Evolutionary conservation across 306 rosid species (phyloP).

Genomic region (Cucurbita moschata): DNA sequence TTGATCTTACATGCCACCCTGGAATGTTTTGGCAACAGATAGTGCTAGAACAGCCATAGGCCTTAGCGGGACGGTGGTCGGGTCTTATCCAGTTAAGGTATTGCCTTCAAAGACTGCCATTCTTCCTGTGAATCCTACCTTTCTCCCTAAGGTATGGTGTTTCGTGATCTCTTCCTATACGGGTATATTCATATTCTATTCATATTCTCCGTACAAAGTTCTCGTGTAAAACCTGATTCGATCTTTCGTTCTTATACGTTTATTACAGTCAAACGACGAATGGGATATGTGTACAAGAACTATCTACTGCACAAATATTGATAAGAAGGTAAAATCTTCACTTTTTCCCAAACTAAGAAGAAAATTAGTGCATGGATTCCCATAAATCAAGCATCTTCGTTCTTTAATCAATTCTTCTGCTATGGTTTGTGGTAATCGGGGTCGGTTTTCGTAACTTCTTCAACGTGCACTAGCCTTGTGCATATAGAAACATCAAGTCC

Average conservation of each 20-base stretch:
- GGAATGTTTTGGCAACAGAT: slow-evolving; percentile 36
- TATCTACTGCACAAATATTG: slow-evolving; percentile 93
- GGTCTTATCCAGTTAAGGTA: slow-evolving; percentile 87
- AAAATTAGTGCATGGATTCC: neutral
- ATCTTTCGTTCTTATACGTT: neutral
- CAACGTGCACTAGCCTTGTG: neutral
- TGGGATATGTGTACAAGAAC: slow-evolving; percentile 97
- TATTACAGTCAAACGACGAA: slow-evolving; percentile 79
- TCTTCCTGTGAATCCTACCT: slow-evolving; percentile 95
- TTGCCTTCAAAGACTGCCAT: slow-evolving; percentile 97
- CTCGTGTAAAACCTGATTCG: slow-evolving; percentile 3
- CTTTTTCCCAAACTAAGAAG: neutral
- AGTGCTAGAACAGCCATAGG: slow-evolving; percentile 78
- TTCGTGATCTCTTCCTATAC: neutral
- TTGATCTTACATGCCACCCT: slow-evolving; percentile 8
- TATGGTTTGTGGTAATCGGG: neutral
- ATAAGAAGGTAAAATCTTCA: slow-evolving; percentile 32
- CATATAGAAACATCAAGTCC: neutral
- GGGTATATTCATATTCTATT: neutral
- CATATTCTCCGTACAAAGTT: neutral
- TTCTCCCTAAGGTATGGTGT: slow-evolving; percentile 75
- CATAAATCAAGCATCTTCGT: neutral
- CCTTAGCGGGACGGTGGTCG: slow-evolving; percentile 90
- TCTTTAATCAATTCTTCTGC: neutral
- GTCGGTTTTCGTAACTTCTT: neutral